These are phyloP conservation scores for Phytopythium sindhum DNA, from an alignment of 352 stramenopile genomes.

Conservation along the genomic window DNA sequence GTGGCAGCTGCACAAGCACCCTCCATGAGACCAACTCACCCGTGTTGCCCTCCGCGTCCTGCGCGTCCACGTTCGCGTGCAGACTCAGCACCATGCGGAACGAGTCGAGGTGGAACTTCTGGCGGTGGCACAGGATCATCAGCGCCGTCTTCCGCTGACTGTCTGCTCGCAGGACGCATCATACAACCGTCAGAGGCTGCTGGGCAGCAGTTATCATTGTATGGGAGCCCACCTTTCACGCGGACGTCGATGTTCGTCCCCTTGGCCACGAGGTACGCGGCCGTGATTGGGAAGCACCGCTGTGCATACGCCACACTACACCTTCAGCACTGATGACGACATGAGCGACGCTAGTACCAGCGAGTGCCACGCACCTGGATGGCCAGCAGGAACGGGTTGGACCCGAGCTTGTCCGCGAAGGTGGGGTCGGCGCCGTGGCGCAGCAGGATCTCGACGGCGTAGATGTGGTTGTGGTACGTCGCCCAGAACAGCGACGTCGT, in stretches of 20 bases:
- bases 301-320: slow-evolving; percentile 3
- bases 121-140: slow-evolving; percentile 64
- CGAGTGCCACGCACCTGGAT: slow-evolving; percentile 33
- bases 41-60: slow-evolving; percentile 67
- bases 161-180: slow-evolving; percentile 14
- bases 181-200: not conserved
- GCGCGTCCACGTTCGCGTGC: slow-evolving; percentile 40
- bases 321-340: not conserved
- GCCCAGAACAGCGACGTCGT: slow-evolving; percentile 81
- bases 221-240: slow-evolving; percentile 28
- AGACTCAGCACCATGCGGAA: slow-evolving; percentile 82
- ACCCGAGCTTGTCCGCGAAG: slow-evolving; percentile 48
- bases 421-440: slow-evolving; percentile 50
- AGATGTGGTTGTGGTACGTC: slow-evolving; percentile 73
- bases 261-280: slow-evolving; percentile 75
- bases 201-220: too few relatives aligned
- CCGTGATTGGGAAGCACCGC: slow-evolving; percentile 69
- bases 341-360: not conserved
- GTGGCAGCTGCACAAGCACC: too few relatives aligned
- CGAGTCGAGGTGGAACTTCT: slow-evolving; percentile 79
- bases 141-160: slow-evolving; percentile 46
- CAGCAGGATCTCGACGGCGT: slow-evolving; percentile 69
- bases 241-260: slow-evolving; percentile 60
- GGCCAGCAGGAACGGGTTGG: slow-evolving; percentile 61
- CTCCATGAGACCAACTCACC: slow-evolving; percentile 23